These are phyloP conservation scores for Penicillium sp. DNA, from an alignment of 2,329 filamentous ascomycete species.

Conservation along the genomic window DNA sequence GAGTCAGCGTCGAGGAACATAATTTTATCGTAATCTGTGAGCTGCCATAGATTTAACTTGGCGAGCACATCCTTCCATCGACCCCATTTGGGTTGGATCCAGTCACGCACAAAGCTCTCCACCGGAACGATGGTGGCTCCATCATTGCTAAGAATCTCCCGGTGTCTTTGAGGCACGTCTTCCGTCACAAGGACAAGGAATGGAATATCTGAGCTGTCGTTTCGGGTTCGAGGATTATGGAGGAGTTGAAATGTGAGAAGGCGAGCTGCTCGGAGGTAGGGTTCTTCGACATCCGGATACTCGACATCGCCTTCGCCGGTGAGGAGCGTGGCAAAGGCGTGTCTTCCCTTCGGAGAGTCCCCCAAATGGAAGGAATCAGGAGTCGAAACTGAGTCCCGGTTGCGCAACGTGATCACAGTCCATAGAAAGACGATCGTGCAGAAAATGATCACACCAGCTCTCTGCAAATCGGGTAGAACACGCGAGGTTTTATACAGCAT, in stretches of 20 bases:
- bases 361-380: too few species aligned
- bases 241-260: conserved; percentile 9
- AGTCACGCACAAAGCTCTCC: neutral
- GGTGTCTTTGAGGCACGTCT: conserved; percentile 1
- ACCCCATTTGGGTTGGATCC: neutral
- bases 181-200: conserved; percentile 3
- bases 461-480: too few species aligned
- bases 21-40: conserved; percentile 6
- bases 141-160: conserved; percentile 1
- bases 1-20: conserved; percentile 5
- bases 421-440: too few species aligned
- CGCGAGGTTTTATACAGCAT: too few species aligned
- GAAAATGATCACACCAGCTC: too few species aligned
- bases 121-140: conserved; percentile 2
- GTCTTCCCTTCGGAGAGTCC: too few species aligned
- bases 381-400: too few species aligned
- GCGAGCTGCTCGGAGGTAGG: conserved; percentile 4
- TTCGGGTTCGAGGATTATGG: conserved; percentile 4
- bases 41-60: conserved; percentile 6
- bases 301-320: conserved; percentile 4
- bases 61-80: conserved; percentile 3
- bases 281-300: conserved; percentile 3
- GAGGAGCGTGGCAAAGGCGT: conserved; percentile 6
- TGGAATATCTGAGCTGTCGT: neutral
- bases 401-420: too few species aligned